Base-by-base conservation (phyloP, 2,329 filamentous ascomycete species). In the Aspergillus pseudonomiae region DNA sequence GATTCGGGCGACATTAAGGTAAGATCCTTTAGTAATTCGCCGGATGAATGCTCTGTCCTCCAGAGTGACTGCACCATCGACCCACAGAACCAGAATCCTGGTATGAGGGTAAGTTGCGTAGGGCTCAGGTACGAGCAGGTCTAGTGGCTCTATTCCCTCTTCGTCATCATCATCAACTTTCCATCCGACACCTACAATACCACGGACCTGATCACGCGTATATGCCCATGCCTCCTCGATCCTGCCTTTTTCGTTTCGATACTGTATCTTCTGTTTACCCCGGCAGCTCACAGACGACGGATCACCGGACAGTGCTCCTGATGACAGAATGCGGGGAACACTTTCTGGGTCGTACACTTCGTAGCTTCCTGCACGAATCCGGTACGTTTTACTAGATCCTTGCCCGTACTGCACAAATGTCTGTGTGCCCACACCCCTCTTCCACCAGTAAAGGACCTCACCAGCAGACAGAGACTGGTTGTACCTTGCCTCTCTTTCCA, bases 361-460 rank as follows among this genome's bases (percentile, higher is more conserved):
- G 24, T 65, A 45, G n/a, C 57, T 66, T 6, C 66, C 63, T 52
- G 68, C 63, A 5, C 57, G 62, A 32, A 70, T 65, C 4, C 63
- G 61, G 59, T 67, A 70, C 24, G 68, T 67, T 11, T 59, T 57
- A 2, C 34, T 59, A 1, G n/a, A 52, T 30, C 62, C 50, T 30
- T 39, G 48, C 54, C 66, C 61, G 30, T 70, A 68, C 16, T 56
- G 63, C 1, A 70, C 58, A 32, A 70, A 68, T 2, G 63, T 63
- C 54, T 70, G 59, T 16, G 60, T 39, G 1, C 68, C 63, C 2
- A 62, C 67, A 21, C 68, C 66, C 52, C 64, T 63, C 28, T 60
- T 59, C 67, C 63, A 69, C 67, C 48, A 69, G 36, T 66, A 69
- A 1, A 70, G 45, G 5, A 67, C 64, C 57, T 66, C 63, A 21